phyloP scores from a whole-genome alignment of 306 rosid genomes.

The Mimosa bimucronata region DNA sequence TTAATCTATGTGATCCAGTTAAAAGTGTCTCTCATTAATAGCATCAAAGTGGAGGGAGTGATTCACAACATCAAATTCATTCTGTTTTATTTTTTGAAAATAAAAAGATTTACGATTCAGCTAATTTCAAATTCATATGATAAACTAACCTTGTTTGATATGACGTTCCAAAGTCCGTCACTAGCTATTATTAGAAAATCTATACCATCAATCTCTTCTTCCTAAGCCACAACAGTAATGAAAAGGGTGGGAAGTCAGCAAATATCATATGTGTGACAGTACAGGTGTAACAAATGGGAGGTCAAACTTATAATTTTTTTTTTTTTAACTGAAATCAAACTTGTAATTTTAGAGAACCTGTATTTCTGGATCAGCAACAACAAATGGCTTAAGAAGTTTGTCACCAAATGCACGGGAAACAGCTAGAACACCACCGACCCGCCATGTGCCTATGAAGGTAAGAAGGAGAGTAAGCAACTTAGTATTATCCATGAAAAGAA shows the following conservation, averaged over 20 bases:
- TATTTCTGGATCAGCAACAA: constrained; percentile 93
- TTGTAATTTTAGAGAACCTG: constrained; percentile 51
- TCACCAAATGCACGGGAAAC: constrained; percentile 97
- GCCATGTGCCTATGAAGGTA: constrained; percentile 78
- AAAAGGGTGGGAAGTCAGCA: constrained; percentile 33
- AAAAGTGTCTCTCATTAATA: neutral
- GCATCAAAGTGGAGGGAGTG: neutral
- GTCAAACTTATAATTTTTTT: constrained; percentile 20
- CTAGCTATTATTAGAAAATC: constrained; percentile 86
- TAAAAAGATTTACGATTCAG: neutral
- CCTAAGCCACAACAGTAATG: constrained; percentile 47
- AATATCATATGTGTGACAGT: constrained; percentile 12
- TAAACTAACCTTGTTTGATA: constrained; percentile 74
- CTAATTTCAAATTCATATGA: constrained; percentile 12
- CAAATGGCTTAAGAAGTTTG: constrained; percentile 77
- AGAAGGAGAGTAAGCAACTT: constrained; percentile 24
- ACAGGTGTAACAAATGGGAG: constrained; percentile 29
- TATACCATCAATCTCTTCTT: constrained; percentile 77
- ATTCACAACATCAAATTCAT: neutral
- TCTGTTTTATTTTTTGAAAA: neutral
- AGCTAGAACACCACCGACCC: constrained; percentile 95
- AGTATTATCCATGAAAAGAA: constrained; percentile 30
- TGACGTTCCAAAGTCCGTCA: constrained; percentile 93
- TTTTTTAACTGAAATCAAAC: too few relatives aligned
- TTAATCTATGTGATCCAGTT: neutral